Percentiles rank a stretch among this genome's conserved stretches.
Evolutionary conservation across 371 early-diverging fungal genomes (phyloP).

Genomic region (Entomophthora muscae): DNA sequence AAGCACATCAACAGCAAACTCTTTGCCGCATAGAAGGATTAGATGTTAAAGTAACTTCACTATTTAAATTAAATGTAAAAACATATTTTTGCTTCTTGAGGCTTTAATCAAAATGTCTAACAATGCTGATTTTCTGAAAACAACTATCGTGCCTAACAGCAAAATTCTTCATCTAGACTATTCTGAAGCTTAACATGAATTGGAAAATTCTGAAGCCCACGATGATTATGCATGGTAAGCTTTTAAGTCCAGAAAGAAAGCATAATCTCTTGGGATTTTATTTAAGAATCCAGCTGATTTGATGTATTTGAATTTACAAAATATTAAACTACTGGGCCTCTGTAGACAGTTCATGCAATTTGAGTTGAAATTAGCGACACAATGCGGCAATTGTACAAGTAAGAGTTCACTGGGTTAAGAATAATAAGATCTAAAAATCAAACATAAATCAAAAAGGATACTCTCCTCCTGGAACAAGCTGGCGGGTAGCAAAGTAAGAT

Average conservation of each 20-base stretch:
- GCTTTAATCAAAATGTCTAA: background rate
- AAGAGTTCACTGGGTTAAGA: background rate
- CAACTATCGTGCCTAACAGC: too few relatives aligned
- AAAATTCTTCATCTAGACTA: background rate
- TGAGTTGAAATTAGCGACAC: background rate
- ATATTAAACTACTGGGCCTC: background rate
- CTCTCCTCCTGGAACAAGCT: slow-evolving; percentile 30
- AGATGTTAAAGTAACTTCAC: too few relatives aligned
- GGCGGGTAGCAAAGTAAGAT: background rate
- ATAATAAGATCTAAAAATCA: background rate
- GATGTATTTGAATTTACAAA: background rate
- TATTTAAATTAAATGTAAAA: too few relatives aligned
- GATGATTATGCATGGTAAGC: background rate
- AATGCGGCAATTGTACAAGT: background rate
- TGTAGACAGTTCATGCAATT: background rate
- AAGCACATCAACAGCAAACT: too few relatives aligned
- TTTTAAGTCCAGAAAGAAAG: background rate
- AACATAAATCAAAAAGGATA: slow-evolving; percentile 7
- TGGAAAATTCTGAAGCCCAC: background rate
- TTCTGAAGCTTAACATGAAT: background rate
- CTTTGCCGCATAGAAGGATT: too few relatives aligned
- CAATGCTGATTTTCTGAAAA: background rate
- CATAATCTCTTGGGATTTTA: background rate
- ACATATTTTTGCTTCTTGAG: too few relatives aligned
- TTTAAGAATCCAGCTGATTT: background rate